These are phyloP conservation scores for Penicillium bovifimosum DNA, from an alignment of 495 filamentous ascomycete species.

Conservation along the genomic window DNA sequence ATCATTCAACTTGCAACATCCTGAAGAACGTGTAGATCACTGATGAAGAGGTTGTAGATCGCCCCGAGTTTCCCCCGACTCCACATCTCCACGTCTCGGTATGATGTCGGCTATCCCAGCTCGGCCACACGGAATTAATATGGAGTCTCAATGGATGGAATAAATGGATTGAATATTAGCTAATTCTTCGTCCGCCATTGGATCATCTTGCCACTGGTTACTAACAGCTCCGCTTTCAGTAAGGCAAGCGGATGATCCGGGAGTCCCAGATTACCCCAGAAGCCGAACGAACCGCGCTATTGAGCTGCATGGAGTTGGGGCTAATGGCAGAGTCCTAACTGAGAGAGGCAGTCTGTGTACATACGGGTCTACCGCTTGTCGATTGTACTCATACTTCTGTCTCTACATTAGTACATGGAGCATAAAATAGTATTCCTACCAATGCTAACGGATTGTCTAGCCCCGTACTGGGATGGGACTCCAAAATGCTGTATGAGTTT, in stretches of 20 bases:
- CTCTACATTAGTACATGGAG: not conserved
- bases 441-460: no score
- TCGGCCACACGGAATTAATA: constrained; percentile 37
- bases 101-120: constrained; percentile 31
- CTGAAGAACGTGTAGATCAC: not conserved
- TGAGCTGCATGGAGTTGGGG: not conserved
- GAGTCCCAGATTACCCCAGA: not conserved
- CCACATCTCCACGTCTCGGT: constrained; percentile 13
- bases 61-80: constrained; percentile 16
- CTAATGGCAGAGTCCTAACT: not conserved
- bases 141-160: no score
- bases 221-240: not conserved
- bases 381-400: not conserved
- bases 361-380: not conserved
- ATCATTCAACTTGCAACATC: not conserved
- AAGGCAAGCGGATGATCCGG: not conserved
- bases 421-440: no score
- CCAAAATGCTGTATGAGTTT: no score
- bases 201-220: not conserved
- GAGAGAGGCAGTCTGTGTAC: not conserved
- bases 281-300: not conserved
- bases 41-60: not conserved
- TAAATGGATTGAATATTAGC: not conserved
- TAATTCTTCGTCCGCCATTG: not conserved
- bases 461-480: no score